phyloP scores from a whole-genome alignment of 2,329 filamentous ascomycete species.

The Helminthosporium solani region DNA sequence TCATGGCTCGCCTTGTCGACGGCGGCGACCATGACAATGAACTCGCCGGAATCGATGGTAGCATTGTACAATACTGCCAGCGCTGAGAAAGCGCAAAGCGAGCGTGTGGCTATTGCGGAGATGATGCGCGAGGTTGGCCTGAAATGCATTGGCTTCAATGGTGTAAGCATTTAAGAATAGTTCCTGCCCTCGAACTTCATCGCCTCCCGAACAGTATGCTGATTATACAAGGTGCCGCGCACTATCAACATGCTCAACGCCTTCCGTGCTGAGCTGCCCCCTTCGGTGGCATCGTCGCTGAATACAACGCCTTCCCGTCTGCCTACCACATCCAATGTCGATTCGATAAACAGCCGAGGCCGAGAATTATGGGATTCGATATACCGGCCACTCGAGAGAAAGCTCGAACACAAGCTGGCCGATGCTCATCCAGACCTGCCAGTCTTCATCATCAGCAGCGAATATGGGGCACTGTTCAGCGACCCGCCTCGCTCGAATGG shows the following conservation, averaged over 20 bases:
- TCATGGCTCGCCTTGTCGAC: constrained; percentile 51
- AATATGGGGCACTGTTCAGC: constrained; percentile 73
- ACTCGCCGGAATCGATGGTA: constrained; percentile 74
- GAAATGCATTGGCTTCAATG: constrained; percentile 79
- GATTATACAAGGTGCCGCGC: constrained; percentile 62
- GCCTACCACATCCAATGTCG: constrained; percentile 51
- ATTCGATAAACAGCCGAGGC: constrained; percentile 59
- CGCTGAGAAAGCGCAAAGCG: constrained; percentile 23
- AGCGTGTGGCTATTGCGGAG: constrained; percentile 59
- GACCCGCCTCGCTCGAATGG: constrained; percentile 58
- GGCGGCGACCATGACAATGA: constrained; percentile 81
- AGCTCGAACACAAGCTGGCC: constrained; percentile 69
- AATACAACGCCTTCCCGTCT: constrained; percentile 58
- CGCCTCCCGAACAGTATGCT: neutral
- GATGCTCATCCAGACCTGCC: constrained; percentile 79
- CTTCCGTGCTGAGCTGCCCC: constrained; percentile 65
- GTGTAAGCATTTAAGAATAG: constrained; percentile 48
- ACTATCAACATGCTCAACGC: constrained; percentile 79
- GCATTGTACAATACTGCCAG: constrained; percentile 55
- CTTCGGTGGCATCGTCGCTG: constrained; percentile 55
- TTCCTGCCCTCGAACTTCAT: too few relatives aligned
- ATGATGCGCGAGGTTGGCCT: constrained; percentile 73
- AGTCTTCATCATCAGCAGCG: constrained; percentile 72
- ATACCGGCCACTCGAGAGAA: constrained; percentile 72
- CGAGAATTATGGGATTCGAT: constrained; percentile 71